Evolutionary conservation across 345 rosid species (phyloP), one percentile per base, ranked within the genome.

Genomic region (Aquilaria sinensis): DNA sequence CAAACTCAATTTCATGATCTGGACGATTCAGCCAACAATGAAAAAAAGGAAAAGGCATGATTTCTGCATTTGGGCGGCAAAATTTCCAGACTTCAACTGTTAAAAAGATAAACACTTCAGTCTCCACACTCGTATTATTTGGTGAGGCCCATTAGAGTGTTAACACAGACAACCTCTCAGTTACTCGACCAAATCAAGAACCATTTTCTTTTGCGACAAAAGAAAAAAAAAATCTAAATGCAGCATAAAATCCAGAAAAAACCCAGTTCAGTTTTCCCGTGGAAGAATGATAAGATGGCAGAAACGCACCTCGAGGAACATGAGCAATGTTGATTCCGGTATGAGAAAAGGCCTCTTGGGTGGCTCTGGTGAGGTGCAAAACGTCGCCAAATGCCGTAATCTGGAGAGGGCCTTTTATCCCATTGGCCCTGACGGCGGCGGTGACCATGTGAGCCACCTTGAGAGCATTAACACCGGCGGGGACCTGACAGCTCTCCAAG

Each of bases 311-410:
- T 31, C 61, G 57, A 62, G 97, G 97, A 12, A 90, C 72, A 67
- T 94, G 97, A 58, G 80, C 57, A 68, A 94, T 70, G 34, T 53
- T 82, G 78, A 94, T 78, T 64, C 99, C 97, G 1, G 96, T 83
- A 2, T 81, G 45, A 16, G 81, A 80, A 54, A 94, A 85, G n/a
- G 96, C 99, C 78, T 80, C 85, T 61, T 94, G 96, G 31, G 81
- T 86, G 59, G 75, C 9, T 71, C 91, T 80, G 1, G 97, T 75
- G 54, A 94, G 77, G 71, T 85, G 92, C 14, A 56, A 56, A 7
- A 88, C 69, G 68, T 90, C 96, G 32, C 99, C 97, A 13, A 78
- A 94, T 47, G 97, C 96, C 0, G 87, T 83, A 45, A 94, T 94
- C 23, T 78, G 84, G 63, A 90, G 32, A 6, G 97, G 88, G 10